Conservation (phyloP, 306 rosid genomes). For the Luffa aegyptiaca region DNA sequence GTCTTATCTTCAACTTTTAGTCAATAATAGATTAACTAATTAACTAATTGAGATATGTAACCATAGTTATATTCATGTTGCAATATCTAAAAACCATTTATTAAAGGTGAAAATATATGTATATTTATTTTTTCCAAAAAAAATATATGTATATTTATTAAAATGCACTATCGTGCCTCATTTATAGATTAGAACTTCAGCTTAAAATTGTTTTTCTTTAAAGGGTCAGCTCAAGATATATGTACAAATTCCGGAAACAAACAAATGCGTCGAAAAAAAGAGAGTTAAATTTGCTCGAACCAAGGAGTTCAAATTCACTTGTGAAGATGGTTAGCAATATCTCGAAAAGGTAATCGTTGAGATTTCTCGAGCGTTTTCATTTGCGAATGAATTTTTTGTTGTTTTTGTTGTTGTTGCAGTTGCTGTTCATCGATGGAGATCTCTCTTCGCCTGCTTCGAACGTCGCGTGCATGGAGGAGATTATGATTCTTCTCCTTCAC, state of each 20-base stretch:
- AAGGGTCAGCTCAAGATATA: background rate
- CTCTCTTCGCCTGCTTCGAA: conserved; percentile 25
- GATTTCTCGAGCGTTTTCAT: conserved; percentile 14
- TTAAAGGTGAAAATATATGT: no score
- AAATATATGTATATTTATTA: no score
- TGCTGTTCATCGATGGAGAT: conserved; percentile 24
- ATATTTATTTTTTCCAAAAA: no score
- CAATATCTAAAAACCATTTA: no score
- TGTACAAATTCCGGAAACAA: background rate
- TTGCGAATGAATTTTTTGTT: conserved; percentile 7
- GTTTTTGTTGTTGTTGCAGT: conserved; percentile 18
- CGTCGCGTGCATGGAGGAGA: conserved; percentile 14
- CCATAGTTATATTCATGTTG: no score
- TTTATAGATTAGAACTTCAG: no score
- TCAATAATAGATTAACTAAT: no score
- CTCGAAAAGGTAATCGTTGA: conserved; percentile 42
- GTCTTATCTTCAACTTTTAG: no score
- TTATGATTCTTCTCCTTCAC: conserved; percentile 42
- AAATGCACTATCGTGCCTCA: no score
- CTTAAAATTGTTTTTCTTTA: background rate
- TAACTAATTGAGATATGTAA: no score
- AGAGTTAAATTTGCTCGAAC: no score
- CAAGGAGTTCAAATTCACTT: background rate
- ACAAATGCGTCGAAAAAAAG: background rate
- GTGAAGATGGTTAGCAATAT: conserved; percentile 21